A percentile compares a stretch with the other conserved stretches of the same genome.
These are phyloP conservation scores for Colletotrichum cordylinicola DNA, from an alignment of 2,329 filamentous ascomycete genomes.

Conservation along the genomic window DNA sequence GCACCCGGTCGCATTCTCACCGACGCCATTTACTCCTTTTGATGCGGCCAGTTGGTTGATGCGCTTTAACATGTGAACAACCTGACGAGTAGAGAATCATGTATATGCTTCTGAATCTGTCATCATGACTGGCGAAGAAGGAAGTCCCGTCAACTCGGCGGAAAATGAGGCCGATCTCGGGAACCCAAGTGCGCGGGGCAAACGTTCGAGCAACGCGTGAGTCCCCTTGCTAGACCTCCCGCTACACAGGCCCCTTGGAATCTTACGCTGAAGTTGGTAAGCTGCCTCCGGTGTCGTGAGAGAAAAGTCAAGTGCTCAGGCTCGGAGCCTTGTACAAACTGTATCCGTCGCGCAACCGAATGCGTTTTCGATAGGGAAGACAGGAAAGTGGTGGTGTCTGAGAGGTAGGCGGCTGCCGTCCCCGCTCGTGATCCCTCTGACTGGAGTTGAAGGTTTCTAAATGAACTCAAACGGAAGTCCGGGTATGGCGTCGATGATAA, in stretches of 20 bases:
- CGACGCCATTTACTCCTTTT: background rate
- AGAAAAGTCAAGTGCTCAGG: slow-evolving; percentile 13
- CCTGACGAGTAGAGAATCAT: background rate
- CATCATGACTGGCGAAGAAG: background rate
- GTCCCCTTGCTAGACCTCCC: background rate
- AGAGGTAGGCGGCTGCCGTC: background rate
- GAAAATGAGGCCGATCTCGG: background rate
- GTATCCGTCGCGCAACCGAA: background rate
- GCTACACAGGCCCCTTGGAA: background rate
- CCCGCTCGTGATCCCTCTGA: background rate
- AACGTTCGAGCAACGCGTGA: background rate
- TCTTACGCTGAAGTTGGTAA: background rate
- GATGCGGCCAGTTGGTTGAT: background rate
- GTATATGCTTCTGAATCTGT: no score
- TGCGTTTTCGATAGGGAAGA: slow-evolving; percentile 17
- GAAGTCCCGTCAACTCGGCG: background rate
- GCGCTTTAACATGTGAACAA: background rate
- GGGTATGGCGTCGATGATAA: background rate
- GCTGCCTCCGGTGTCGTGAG: slow-evolving; percentile 9
- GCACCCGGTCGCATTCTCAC: background rate
- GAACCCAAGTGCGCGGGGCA: background rate
- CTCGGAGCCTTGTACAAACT: slow-evolving; percentile 4
- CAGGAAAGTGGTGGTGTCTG: slow-evolving; percentile 12
- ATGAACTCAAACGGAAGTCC: slow-evolving; percentile 10
- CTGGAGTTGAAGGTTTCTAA: background rate